Conservation (phyloP, 805 yeast genomes). For the Starmerella apicola region DNA sequence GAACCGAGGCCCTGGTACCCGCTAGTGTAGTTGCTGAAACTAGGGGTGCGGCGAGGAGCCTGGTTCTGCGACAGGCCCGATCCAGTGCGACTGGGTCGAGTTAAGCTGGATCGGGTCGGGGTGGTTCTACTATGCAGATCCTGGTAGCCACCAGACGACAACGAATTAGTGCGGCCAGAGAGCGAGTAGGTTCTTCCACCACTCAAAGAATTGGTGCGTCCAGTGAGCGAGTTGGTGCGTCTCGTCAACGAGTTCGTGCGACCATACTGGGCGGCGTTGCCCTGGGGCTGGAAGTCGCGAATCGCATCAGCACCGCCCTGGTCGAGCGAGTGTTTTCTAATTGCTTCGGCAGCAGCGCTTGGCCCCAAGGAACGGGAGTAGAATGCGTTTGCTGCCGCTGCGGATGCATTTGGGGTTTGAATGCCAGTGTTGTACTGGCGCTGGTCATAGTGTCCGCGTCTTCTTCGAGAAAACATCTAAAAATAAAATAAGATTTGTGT, state of each 20-base stretch:
- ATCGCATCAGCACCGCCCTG: constrained; percentile 19
- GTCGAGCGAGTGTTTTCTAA: constrained; percentile 26
- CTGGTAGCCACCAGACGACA: constrained; percentile 14
- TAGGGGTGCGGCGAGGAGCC: constrained; percentile 5
- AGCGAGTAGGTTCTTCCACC: background rate
- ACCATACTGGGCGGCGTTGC: background rate
- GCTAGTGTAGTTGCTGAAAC: constrained; percentile 1
- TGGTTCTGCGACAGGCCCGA: background rate
- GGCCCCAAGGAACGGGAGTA: constrained; percentile 19
- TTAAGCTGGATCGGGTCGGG: constrained; percentile 3
- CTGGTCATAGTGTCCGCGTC: constrained; percentile 22
- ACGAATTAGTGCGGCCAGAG: constrained; percentile 19
- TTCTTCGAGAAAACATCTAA: constrained; percentile 15
- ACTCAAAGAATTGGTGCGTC: constrained; percentile 5
- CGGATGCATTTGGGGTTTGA: constrained; percentile 32
- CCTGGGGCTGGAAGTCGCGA: constrained; percentile 15
- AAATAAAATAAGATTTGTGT: too few species aligned
- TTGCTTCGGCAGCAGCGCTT: constrained; percentile 30
- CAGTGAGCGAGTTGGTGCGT: background rate
- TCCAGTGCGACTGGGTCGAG: background rate
- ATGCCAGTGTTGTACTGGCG: constrained; percentile 26
- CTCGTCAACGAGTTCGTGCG: too few species aligned
- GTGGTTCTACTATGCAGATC: constrained; percentile 5
- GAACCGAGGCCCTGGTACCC: background rate
- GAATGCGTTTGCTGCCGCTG: constrained; percentile 46